phyloP scores from a whole-genome alignment of 768 basidiomycete genomes.

The Rhodotorula diobovata region DNA sequence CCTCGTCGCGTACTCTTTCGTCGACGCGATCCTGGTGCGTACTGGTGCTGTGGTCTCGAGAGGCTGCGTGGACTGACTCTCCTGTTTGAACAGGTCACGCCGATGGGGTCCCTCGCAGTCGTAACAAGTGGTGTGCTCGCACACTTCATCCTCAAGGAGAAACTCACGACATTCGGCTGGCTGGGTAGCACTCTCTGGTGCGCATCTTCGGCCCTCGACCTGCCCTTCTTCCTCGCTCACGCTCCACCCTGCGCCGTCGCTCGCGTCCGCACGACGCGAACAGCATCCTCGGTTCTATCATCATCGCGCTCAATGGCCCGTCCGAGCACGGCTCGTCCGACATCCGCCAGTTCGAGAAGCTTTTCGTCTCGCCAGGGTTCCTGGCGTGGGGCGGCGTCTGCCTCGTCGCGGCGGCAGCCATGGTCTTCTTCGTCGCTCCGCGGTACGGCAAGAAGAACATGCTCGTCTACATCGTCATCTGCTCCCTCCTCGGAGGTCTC shows the following conservation, averaged over 20 bases:
- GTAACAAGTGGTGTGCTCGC: conserved; percentile 79
- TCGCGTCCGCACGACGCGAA: background rate
- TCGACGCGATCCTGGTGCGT: conserved; percentile 33
- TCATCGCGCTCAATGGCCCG: conserved; percentile 77
- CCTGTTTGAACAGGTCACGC: conserved; percentile 78
- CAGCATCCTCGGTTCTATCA: conserved; percentile 72
- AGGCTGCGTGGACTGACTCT: background rate
- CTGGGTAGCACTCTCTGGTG: conserved; percentile 77
- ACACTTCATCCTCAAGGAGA: conserved; percentile 84
- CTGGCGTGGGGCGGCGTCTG: conserved; percentile 55
- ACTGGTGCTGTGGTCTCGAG: background rate
- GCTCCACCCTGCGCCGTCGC: background rate
- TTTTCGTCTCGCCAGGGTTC: conserved; percentile 81
- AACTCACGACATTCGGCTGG: conserved; percentile 91
- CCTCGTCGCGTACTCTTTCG: conserved; percentile 44
- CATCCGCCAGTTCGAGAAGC: conserved; percentile 59
- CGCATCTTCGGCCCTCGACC: background rate
- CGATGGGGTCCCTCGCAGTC: conserved; percentile 91
- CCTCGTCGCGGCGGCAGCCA: conserved; percentile 61
- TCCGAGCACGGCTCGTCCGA: conserved; percentile 46
- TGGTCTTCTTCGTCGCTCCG: conserved; percentile 78
- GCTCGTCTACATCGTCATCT: conserved; percentile 73
- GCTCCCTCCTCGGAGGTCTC: conserved; percentile 93
- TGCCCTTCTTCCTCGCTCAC: background rate
- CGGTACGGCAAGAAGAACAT: conserved; percentile 85